Percentiles rank a stretch among this genome's conserved stretches.
phyloP scores from a whole-genome alignment of 176 grass and related monocot species.

The Bonia amplexicaulis region DNA sequence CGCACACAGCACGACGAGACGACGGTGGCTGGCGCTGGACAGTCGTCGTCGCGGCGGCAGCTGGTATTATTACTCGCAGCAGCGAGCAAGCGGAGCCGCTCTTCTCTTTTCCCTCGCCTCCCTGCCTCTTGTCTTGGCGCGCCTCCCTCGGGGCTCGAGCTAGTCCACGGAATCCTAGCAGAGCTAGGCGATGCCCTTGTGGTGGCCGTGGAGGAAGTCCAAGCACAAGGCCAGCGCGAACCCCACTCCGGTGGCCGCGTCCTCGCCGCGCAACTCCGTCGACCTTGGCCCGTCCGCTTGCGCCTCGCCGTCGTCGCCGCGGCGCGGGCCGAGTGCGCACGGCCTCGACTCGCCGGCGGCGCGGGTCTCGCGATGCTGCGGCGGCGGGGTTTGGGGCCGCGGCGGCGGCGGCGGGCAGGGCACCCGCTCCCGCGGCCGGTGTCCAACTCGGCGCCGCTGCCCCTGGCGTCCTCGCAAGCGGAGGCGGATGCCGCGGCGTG shows the following conservation, averaged over 20 bases:
- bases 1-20: not conserved
- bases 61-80: not conserved
- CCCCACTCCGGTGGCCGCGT: not conserved
- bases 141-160: not conserved
- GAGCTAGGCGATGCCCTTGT: slow-evolving; percentile 24
- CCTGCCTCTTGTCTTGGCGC: not conserved
- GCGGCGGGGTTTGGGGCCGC: not conserved
- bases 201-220: slow-evolving; percentile 24
- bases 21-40: no score
- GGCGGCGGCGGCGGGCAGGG: not conserved
- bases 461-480: not conserved
- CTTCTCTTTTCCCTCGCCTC: not conserved
- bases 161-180: not conserved
- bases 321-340: not conserved
- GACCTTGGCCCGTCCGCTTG: slow-evolving; percentile 13
- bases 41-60: not conserved
- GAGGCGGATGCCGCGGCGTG: not conserved
- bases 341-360: not conserved
- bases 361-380: not conserved
- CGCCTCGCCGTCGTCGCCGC: slow-evolving; percentile 21
- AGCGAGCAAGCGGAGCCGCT: not conserved
- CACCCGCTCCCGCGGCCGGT: slow-evolving; percentile 39
- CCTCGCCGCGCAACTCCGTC: slow-evolving; percentile 9
- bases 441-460: slow-evolving; percentile 27
- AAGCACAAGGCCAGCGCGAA: slow-evolving; percentile 19